Conservation (phyloP, 176 grass and related monocot species). For the Metroxylon sagu region DNA sequence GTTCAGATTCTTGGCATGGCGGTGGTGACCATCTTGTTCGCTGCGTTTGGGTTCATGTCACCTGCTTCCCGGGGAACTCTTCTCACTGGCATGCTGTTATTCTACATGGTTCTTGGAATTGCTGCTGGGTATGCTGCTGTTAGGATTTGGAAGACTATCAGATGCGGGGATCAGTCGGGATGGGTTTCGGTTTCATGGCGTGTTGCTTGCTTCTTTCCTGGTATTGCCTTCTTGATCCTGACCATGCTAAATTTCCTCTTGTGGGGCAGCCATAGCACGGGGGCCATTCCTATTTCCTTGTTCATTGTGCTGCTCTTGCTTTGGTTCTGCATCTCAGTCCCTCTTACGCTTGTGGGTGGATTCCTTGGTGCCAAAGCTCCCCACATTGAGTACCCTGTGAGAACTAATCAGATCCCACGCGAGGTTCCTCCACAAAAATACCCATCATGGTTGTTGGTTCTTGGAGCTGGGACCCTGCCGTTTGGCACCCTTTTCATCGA, state of each 20-base stretch:
- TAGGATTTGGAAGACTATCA: slow-evolving; percentile 71
- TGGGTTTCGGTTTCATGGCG: slow-evolving; percentile 58
- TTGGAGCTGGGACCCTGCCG: slow-evolving; percentile 64
- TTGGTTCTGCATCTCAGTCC: slow-evolving; percentile 75
- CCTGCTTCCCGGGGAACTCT: slow-evolving; percentile 60
- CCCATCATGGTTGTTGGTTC: slow-evolving; percentile 67
- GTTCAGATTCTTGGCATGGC: slow-evolving; percentile 82
- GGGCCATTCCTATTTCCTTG: slow-evolving; percentile 61
- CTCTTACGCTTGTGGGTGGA: slow-evolving; percentile 59
- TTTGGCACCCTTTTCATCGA: slow-evolving; percentile 76
- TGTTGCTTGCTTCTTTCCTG: slow-evolving; percentile 68
- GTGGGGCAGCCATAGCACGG: slow-evolving; percentile 77
- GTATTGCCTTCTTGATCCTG: slow-evolving; percentile 73
- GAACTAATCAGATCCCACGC: slow-evolving; percentile 73
- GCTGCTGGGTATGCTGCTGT: slow-evolving; percentile 46
- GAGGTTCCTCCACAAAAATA: slow-evolving; percentile 75
- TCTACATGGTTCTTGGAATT: slow-evolving; percentile 69
- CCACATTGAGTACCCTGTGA: slow-evolving; percentile 69
- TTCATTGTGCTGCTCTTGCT: slow-evolving; percentile 57
- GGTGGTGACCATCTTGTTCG: slow-evolving; percentile 65
- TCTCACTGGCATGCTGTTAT: slow-evolving; percentile 73
- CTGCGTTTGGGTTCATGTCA: slow-evolving; percentile 71
- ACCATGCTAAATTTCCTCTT: slow-evolving; percentile 74
- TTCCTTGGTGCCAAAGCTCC: slow-evolving; percentile 63
- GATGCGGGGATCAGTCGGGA: slow-evolving; percentile 53